Base-by-base conservation (phyloP, 495 filamentous ascomycete species). In the Penicillium fimorum region DNA sequence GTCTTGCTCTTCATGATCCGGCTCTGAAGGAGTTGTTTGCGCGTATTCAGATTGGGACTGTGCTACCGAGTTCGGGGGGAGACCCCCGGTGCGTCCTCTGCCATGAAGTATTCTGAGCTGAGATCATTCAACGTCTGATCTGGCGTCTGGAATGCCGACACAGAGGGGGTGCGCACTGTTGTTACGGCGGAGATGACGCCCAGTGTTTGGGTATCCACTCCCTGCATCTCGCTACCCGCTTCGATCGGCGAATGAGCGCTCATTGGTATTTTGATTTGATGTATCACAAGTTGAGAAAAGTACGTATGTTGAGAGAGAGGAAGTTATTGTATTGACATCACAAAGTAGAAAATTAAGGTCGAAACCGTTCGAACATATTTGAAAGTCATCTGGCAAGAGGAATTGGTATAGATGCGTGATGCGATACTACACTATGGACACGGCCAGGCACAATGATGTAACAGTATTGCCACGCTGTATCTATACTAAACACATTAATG, bases 111-210 rank as follows among this genome's bases (percentile, higher is more conserved):
- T 46, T 65, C 43, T 29, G 66, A 56, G 43, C 67, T 61, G 48
- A 75, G 70, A 50, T 68, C 68, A 64, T 77, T 64, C 47, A 75
- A 63, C 17, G 69, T 61, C 52, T 73, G 70, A 29, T 70, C 61
- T 44, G 72, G 72, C 3, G 66, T 70, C 24, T 71, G 69, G 54
- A 72, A 72, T 54, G 60, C 61, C 30, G 69, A 63, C 13, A 37
- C 33, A 37, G 33, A 37, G 13, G 30, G 10, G 10, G 46, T 60
- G 53, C 20, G 64, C 61, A 57, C 56, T 65, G 69, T 56, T 58
- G 62, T 57, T 64, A 74, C 71, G 11, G 18, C 29, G 71, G 73
- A 71, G 69, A 75, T 67, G 62, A 57, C 22, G 51, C 44, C 61
- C 44, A 55, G 53, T 69, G 63, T 70, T 73, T 73, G 63, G 61